Conservation (phyloP, 2,329 filamentous ascomycete genomes). For the Paecilomyces niveus region DNA sequence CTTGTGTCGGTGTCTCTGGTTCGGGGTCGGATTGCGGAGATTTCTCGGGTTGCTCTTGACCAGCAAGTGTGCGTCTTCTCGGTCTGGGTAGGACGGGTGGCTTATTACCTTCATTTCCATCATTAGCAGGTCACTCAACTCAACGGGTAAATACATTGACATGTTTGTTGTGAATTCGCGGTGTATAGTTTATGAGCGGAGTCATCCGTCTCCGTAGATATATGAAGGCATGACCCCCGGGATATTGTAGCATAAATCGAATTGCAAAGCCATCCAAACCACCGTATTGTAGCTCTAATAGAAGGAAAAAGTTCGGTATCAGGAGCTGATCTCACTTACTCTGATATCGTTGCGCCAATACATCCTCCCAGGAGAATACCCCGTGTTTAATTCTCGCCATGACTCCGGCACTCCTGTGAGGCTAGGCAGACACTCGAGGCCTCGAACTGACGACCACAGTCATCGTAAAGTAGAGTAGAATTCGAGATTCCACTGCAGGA, state of each 20-base stretch:
- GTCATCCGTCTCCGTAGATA: not conserved
- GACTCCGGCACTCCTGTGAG: not conserved
- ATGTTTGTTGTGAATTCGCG: not conserved
- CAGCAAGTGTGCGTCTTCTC: conserved; percentile 7
- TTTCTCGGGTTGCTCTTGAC: not conserved
- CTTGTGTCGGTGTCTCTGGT: not conserved
- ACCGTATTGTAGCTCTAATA: not conserved
- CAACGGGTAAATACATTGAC: not conserved
- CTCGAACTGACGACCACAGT: not conserved
- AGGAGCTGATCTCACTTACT: conserved; percentile 17
- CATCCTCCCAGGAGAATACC: conserved; percentile 35
- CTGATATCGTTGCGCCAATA: conserved; percentile 32
- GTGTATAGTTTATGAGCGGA: not conserved
- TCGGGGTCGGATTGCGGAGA: not conserved
- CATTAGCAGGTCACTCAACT: not conserved
- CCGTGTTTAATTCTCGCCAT: conserved; percentile 31
- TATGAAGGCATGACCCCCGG: not conserved
- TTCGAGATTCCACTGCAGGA: not conserved
- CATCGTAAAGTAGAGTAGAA: not conserved
- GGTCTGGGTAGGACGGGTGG: conserved; percentile 8
- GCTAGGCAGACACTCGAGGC: not conserved
- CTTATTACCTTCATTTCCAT: conserved; percentile 5
- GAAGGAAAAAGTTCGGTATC: not conserved
- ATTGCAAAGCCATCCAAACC: not conserved
- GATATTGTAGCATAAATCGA: not conserved